These are phyloP conservation scores for Flaveria linearis DNA, from an alignment of 129 eudicot species.

Conservation along the genomic window DNA sequence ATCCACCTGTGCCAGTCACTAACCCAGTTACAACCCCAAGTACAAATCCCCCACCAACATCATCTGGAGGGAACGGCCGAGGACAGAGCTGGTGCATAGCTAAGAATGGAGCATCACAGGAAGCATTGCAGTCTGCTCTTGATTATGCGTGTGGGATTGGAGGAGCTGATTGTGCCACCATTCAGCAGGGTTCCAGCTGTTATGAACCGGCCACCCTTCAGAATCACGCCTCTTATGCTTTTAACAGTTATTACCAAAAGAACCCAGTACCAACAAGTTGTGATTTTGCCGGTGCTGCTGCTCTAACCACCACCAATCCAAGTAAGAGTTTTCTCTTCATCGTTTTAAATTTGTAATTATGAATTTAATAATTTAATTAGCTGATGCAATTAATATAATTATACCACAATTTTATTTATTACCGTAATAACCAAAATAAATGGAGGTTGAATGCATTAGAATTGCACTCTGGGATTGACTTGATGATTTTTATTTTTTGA, in stretches of 20 bases:
- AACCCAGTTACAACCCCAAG: conserved; percentile 61
- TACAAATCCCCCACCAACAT: conserved; percentile 45
- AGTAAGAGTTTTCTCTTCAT: conserved; percentile 44
- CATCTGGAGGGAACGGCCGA: conserved; percentile 40
- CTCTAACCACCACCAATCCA: conserved; percentile 69
- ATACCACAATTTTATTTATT: neutral
- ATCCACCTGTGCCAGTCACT: conserved; percentile 40
- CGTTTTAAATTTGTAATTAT: neutral
- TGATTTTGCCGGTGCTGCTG: conserved; percentile 87
- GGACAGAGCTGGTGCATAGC: conserved; percentile 95
- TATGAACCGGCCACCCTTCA: conserved; percentile 71
- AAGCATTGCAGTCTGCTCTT: conserved; percentile 65
- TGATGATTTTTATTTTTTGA: neutral
- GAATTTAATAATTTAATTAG: neutral
- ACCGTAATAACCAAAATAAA: neutral
- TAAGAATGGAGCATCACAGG: conserved; percentile 59
- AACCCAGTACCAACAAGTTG: conserved; percentile 82
- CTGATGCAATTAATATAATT: neutral
- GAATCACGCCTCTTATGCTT: conserved; percentile 89
- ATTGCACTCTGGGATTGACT: neutral
- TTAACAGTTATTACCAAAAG: conserved; percentile 82
- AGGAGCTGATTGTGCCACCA: conserved; percentile 79
- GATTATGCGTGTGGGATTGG: conserved; percentile 97
- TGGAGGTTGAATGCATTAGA: neutral
- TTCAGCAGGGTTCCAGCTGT: conserved; percentile 81